phyloP scores from a whole-genome alignment of 1,284 basidiomycete genomes.

The Porogramme epimiltina region DNA sequence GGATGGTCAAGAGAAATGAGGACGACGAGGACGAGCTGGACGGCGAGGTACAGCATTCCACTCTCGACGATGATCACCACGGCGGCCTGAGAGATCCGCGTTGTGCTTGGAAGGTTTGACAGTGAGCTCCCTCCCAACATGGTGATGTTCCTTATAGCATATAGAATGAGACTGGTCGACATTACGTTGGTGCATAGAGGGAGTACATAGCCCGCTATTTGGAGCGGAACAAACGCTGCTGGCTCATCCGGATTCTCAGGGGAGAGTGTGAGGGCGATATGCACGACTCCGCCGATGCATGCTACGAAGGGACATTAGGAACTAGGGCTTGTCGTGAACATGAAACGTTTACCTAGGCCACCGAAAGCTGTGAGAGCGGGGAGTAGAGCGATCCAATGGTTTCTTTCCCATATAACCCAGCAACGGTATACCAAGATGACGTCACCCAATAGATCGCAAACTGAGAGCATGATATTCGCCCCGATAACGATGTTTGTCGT shows the following conservation, averaged over 20 bases:
- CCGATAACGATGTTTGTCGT: constrained; percentile 34
- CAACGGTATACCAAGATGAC: constrained; percentile 41
- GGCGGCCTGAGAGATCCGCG: not conserved
- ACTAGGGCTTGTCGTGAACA: not conserved
- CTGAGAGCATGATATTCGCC: constrained; percentile 36
- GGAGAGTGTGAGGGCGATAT: constrained; percentile 7
- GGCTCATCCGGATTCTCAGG: constrained; percentile 1
- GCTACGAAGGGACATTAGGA: not conserved
- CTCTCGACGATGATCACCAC: constrained; percentile 40
- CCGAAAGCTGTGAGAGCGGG: constrained; percentile 34
- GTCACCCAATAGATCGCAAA: constrained; percentile 41
- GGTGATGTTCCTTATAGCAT: not conserved
- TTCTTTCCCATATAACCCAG: constrained; percentile 38
- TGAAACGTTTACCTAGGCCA: constrained; percentile 33
- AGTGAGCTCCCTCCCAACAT: not conserved
- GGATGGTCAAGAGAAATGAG: constrained; percentile 35
- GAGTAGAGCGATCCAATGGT: constrained; percentile 31
- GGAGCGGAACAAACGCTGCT: constrained; percentile 7
- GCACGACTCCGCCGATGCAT: constrained; percentile 6
- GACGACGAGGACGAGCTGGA: constrained; percentile 41
- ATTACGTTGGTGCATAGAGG: constrained; percentile 41
- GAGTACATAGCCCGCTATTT: constrained; percentile 34
- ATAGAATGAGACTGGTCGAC: constrained; percentile 41
- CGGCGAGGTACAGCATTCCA: constrained; percentile 40
- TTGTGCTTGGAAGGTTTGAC: no score